Base-by-base conservation (phyloP, 192 early-diverging fungal species). In the Dissophora ornata region DNA sequence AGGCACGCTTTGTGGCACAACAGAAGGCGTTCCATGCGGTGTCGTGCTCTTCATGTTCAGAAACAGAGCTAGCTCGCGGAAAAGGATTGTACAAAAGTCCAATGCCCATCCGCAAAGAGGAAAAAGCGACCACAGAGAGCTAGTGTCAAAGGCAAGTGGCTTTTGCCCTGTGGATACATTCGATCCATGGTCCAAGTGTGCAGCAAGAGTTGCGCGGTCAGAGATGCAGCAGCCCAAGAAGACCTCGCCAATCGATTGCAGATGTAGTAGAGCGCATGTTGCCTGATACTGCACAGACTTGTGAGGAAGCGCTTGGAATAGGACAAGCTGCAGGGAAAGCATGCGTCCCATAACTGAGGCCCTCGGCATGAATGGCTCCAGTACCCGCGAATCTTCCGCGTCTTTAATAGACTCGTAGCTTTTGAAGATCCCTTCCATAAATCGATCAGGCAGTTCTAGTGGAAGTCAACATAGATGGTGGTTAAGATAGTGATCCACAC, bases 171-270 rank as follows among this genome's bases (percentile, higher is more conserved):
- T 13, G 1, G 32, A 28, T 4, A 62, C n/a, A 25, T 40, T 61
- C 10, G 73, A 41, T 21, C 26, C 51, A 0, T 44, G 63, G 13
- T 77, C 73, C 64, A 77, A 32, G 36, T 77, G 65, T 13, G 57
- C 44, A 8, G 63, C 65, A 0, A 77, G 33, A 5, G 50, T 62
- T 10, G 59, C 52, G 3, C 64, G 58, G 21, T 77, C 59, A 1
- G 73, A 77, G 2, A 57, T 77, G 36, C 73, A 77, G 59, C 73
- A 77, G 26, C 73, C 73, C 15, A 46, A 44, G 19, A 77, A 62
- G 19, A 62, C 52, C 59, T 77, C 73, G 32, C 73, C 73, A 29
- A 77, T 67, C n/a, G 73, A 77, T 28, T 77, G 73, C 15, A 77
- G 53, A 34, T 77, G 73, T 16, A 77, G 33, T 3, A 77, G 44